Evolutionary conservation across 2,329 filamentous ascomycete species (phyloP).

Genomic region (Leptographium flavum): DNA sequence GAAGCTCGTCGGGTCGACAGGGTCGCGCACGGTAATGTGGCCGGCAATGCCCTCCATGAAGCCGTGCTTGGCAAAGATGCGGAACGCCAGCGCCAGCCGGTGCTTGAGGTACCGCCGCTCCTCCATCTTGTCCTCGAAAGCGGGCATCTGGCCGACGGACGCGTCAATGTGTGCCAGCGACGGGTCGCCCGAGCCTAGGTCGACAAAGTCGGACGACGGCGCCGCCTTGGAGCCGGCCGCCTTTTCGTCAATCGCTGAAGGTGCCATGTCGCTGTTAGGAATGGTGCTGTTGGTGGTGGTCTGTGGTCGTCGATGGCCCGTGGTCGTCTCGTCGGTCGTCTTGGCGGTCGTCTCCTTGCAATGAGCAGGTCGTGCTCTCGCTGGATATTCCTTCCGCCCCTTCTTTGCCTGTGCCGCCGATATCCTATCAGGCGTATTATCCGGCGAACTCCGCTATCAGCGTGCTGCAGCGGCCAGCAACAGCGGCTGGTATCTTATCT

Average conservation of each 20-base stretch:
- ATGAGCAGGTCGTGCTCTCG: no score
- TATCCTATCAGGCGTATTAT: not conserved
- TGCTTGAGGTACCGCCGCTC: constrained; percentile 37
- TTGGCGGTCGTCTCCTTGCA: no score
- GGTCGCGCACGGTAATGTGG: constrained; percentile 47
- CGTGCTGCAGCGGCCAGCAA: no score
- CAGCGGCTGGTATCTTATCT: no score
- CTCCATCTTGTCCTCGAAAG: constrained; percentile 15
- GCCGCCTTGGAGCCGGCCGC: not conserved
- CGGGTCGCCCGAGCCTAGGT: constrained; percentile 9
- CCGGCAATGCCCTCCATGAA: constrained; percentile 48
- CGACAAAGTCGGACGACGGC: no score
- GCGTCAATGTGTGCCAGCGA: constrained; percentile 7
- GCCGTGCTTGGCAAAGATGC: constrained; percentile 39
- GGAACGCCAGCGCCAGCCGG: constrained; percentile 37
- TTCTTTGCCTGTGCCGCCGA: not conserved
- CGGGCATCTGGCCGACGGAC: constrained; percentile 7
- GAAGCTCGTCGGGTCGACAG: constrained; percentile 42
- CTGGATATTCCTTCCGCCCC: not conserved
- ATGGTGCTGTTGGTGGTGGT: not conserved
- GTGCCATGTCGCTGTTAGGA: constrained; percentile 6
- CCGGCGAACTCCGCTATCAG: not conserved
- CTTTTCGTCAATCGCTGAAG: constrained; percentile 3
- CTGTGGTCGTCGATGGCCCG: no score
- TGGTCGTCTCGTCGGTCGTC: not conserved